Conservation (phyloP, 768 basidiomycete genomes). For the Leccinellum luteum region DNA sequence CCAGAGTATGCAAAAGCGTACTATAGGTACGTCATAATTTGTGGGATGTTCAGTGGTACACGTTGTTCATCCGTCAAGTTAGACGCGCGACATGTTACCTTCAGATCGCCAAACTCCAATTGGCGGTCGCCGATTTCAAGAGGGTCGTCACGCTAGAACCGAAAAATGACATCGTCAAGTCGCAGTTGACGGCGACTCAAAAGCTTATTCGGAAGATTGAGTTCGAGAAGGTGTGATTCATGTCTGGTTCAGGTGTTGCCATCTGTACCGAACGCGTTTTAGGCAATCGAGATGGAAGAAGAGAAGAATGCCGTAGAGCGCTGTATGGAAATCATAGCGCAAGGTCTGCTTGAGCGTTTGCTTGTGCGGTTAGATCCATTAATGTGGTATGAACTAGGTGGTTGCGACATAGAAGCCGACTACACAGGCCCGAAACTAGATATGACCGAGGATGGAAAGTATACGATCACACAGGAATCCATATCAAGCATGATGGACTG, state of each 20-base stretch:
- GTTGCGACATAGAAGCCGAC: constrained; percentile 70
- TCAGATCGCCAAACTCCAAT: constrained; percentile 83
- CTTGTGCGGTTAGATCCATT: constrained; percentile 1
- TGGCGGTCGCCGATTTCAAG: constrained; percentile 86
- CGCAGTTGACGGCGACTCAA: constrained; percentile 83
- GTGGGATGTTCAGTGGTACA: not conserved
- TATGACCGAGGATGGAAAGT: constrained; percentile 60
- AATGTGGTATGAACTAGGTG: constrained; percentile 44
- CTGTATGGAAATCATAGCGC: constrained; percentile 74
- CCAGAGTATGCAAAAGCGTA: constrained; percentile 89
- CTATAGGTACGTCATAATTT: constrained; percentile 55
- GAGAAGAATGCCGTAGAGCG: constrained; percentile 76
- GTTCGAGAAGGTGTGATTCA: constrained; percentile 74
- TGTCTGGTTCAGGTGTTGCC: not conserved
- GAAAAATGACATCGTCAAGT: constrained; percentile 73
- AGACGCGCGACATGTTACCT: constrained; percentile 90
- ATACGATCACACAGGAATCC: constrained; percentile 73
- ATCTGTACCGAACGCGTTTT: constrained; percentile 6
- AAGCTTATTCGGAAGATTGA: constrained; percentile 88
- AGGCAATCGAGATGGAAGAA: constrained; percentile 93
- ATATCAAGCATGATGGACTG: constrained; percentile 82
- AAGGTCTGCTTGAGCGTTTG: constrained; percentile 46
- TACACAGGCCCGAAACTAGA: constrained; percentile 77
- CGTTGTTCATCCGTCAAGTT: constrained; percentile 1
- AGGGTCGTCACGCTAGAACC: constrained; percentile 84